phyloP scores from a whole-genome alignment of 2,329 filamentous ascomycete species.

The Botrytis byssoidea region DNA sequence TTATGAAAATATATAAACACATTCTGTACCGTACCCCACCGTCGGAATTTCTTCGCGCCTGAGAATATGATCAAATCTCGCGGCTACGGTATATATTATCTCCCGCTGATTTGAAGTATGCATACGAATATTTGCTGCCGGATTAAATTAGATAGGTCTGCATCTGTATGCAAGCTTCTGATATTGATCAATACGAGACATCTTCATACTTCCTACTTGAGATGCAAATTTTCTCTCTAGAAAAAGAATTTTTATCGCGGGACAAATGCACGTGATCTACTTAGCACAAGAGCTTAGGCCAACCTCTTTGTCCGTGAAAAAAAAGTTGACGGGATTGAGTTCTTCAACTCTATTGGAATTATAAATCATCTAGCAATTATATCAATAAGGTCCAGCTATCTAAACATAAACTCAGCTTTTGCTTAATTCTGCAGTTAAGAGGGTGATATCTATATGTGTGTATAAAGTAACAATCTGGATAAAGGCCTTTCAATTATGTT shows the following conservation, averaged over 20 bases:
- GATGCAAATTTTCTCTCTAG: neutral
- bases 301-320: no score
- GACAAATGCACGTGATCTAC: neutral
- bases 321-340: no score
- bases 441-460: no score
- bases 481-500: no score
- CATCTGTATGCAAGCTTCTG: neutral
- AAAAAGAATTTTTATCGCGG: neutral
- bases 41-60: neutral
- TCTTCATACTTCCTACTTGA: neutral
- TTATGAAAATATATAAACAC: neutral
- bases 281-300: neutral
- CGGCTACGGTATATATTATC: neutral
- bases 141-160: neutral
- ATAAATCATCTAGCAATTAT: no score
- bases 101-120: neutral
- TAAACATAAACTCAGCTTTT: no score
- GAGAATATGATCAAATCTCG: neutral
- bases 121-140: neutral
- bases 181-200: neutral
- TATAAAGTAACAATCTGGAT: no score
- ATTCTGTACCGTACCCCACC: neutral
- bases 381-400: no score
- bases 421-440: no score
- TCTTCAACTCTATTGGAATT: no score